These are phyloP conservation scores for Alloteropsis semialata DNA, from an alignment of 176 grass and related monocot species.

Conservation along the genomic window DNA sequence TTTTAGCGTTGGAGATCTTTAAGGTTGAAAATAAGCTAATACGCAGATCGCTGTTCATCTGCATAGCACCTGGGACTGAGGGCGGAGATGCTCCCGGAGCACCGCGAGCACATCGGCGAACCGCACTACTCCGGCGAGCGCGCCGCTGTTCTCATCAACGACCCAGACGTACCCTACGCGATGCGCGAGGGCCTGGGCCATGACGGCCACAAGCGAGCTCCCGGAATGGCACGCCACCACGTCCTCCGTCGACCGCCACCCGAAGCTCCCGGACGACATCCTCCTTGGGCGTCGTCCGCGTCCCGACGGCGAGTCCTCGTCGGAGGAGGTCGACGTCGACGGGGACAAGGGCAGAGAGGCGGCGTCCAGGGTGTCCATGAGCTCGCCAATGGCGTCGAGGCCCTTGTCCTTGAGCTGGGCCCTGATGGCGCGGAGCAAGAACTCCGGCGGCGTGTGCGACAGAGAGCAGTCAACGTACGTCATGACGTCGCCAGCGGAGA, in stretches of 20 bases:
- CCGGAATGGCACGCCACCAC: conserved; percentile 59
- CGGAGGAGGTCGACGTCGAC: conserved; percentile 34
- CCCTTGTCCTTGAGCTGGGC: conserved; percentile 36
- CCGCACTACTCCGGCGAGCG: conserved; percentile 60
- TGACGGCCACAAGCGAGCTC: conserved; percentile 84
- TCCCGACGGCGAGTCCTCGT: conserved; percentile 38
- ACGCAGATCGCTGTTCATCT: not conserved
- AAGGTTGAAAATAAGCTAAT: not conserved
- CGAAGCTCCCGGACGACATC: conserved; percentile 37
- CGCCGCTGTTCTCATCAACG: conserved; percentile 48
- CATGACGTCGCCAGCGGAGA: conserved; percentile 51
- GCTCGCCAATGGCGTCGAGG: conserved; percentile 45
- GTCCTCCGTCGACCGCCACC: conserved; percentile 47
- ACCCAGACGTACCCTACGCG: conserved; percentile 89
- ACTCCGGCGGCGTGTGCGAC: conserved; percentile 35
- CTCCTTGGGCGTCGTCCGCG: not conserved
- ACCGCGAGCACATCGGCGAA: conserved; percentile 68
- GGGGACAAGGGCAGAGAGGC: not conserved
- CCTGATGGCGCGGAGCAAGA: conserved; percentile 37
- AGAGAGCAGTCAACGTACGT: conserved; percentile 46
- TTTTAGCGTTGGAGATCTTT: not conserved
- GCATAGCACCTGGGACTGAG: not conserved
- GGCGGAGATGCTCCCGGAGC: conserved; percentile 54
- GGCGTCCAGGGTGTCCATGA: conserved; percentile 28
- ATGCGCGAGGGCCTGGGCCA: conserved; percentile 77